Base-by-base conservation (phyloP, 2,329 filamentous ascomycete genomes). In the Uncinocarpus reesii region DNA sequence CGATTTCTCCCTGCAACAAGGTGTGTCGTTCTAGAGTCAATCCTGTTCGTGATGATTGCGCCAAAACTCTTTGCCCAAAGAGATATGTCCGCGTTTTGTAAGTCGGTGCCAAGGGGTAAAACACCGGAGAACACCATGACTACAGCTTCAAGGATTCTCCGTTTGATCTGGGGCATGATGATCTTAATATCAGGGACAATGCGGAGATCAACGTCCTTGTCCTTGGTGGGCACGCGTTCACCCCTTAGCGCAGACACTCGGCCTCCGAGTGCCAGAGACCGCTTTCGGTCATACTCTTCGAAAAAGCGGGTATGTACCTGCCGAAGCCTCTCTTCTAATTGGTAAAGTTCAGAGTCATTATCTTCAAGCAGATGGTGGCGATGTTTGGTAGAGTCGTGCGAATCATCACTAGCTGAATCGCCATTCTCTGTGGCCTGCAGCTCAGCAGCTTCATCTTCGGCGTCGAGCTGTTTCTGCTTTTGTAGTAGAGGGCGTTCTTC, bases 111-210 rank as follows among this genome's bases (percentile, higher is more conserved):
- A 0, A 95, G 71, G 0, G 89, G 89, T 2, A 96, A 81, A 2
- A 98, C 81, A 0, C 92, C 92, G 0, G 90, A 95, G 55, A 96
- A 83, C 4, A 95, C 89, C 49, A 98, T 78, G 4, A 81, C 79
- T 8, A 85, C 79, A 11, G 81, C 84, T 18, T 75, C 77, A 0
- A 98, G 78, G 1, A 93, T 84, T 47, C 76, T 75, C 0, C 74
- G 71, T 70, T 96, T 96, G 62, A 96, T 79, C 40, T 75, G 69
- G 32, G 86, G 84, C 68, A 98, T 83, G n/a, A 95, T 80, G 37
- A 76, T 72, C 49, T 88, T 89, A 24, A 94, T 81, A 62, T 98
- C 88, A 0, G 92, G 92, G 3, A 95, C 81, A 48, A 79, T 67
- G 46, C 73, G 72, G 26, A 81, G 63, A 58, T 78, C 74, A 38